A percentile compares a stretch with the other conserved stretches of the same genome.
phyloP scores from a whole-genome alignment of 345 rosid genomes.

The Gossypium longicalyx region DNA sequence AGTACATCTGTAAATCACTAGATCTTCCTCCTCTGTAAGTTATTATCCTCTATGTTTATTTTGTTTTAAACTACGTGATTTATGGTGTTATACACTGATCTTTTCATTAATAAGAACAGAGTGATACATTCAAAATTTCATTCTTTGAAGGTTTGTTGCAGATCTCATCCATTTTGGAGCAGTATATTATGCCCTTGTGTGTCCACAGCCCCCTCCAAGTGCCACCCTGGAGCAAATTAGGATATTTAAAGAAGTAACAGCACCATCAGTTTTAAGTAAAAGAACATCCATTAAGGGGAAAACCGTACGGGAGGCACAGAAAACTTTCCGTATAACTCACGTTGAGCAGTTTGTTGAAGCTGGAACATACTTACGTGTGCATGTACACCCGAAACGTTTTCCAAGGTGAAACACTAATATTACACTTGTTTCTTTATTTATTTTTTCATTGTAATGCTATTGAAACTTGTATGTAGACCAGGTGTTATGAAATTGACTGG shows the following conservation, averaged over 20 bases:
- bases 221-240: constrained; percentile 69
- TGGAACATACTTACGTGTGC: constrained; percentile 82
- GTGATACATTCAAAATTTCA: constrained; percentile 35
- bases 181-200: constrained; percentile 85
- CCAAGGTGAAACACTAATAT: constrained; percentile 51
- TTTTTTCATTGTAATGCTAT: background rate
- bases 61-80: background rate
- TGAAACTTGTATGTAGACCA: constrained; percentile 22
- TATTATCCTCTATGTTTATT: constrained; percentile 7
- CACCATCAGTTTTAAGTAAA: constrained; percentile 53
- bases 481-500: constrained; percentile 95
- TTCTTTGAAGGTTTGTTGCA: constrained; percentile 88
- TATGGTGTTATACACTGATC: background rate
- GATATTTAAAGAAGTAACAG: constrained; percentile 59
- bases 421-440: background rate
- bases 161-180: constrained; percentile 94
- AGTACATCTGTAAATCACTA: constrained; percentile 54
- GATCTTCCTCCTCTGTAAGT: constrained; percentile 88
- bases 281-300: constrained; percentile 79
- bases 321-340: constrained; percentile 70
- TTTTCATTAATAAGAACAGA: constrained; percentile 15
- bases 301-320: constrained; percentile 86
- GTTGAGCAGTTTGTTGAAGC: constrained; percentile 58
- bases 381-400: constrained; percentile 90
- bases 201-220: constrained; percentile 80